Base-by-base conservation (phyloP, 2,329 filamentous ascomycete species). In the Pseudocercospora cruenta region DNA sequence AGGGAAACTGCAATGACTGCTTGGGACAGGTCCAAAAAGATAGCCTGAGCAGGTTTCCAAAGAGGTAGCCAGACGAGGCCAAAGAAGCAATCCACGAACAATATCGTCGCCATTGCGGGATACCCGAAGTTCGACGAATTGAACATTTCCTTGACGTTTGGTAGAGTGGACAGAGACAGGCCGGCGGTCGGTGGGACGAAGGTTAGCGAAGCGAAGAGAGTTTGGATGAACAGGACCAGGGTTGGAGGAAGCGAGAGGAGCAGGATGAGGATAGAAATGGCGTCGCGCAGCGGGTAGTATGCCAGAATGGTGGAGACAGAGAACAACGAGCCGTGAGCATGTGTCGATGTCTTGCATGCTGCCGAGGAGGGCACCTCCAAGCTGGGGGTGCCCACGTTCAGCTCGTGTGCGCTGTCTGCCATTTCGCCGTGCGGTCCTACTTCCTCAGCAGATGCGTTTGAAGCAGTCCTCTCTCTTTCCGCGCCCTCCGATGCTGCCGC, bases 181-280 rank as follows among this genome's bases (percentile, higher is more conserved):
- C 91, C 91, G 60, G 90, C 90, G 68, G 81, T 80, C 19, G 93
- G 91, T 54, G 93, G 92, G 69, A 97, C 93, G 77, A 97, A 96
- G 57, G 94, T 97, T 77, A 97, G 86, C 70, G 93, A 90, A 72
- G 94, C 93, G 81, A 97, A 98, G 71, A 97, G 87, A 77, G 93
- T 90, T 80, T 97, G 96, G 75, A 97, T 92, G 78, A 93, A 85
- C 70, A 93, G 94, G 74, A 97, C 86, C 65, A 94, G 89, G 74
- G 94, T 90, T 22, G 94, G 92, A 31, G 94, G 94, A 9, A 97
- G 88, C 78, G 96, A 94, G 80, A 97, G 91, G 72, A 98, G 87
- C 74, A 97, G 91, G 80, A 97, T 97, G 78, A 98, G 88, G 75
- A 98, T 97, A 77, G 94, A 93, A 80, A 97, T 92, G 67, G 94